A percentile compares a stretch with the other conserved stretches of the same genome.
Evolutionary conservation across 2,329 filamentous ascomycete genomes (phyloP).

Genomic region (Hypomyces rosellus): DNA sequence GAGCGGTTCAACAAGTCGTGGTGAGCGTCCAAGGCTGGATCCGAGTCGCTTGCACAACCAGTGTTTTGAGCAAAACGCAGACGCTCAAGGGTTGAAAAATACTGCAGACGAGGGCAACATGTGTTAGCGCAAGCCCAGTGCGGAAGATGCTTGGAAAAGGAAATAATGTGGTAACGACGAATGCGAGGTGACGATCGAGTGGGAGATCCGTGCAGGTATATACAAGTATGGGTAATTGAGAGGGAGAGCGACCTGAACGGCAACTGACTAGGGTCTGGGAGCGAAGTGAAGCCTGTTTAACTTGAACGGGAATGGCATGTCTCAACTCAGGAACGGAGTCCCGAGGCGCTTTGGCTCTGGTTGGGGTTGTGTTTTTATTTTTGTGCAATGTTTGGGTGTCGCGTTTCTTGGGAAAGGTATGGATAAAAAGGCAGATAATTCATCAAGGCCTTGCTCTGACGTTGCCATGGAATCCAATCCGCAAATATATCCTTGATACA

Average conservation of each 20-base stretch:
- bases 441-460: not conserved
- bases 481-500: not conserved
- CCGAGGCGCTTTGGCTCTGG: slow-evolving; percentile 5
- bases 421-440: too few species aligned
- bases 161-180: not conserved
- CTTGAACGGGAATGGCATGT: slow-evolving; percentile 30
- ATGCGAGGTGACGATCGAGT: not conserved
- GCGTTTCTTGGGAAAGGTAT: too few species aligned
- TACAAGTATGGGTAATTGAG: slow-evolving; percentile 1
- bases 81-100: slow-evolving; percentile 67
- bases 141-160: slow-evolving; percentile 3
- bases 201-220: slow-evolving; percentile 6
- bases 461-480: not conserved
- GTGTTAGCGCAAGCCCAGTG: not conserved
- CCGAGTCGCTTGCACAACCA: slow-evolving; percentile 27
- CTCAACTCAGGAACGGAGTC: slow-evolving; percentile 33
- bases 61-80: slow-evolving; percentile 54
- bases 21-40: slow-evolving; percentile 20
- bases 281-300: slow-evolving; percentile 5
- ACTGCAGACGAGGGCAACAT: slow-evolving; percentile 37
- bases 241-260: slow-evolving; percentile 1
- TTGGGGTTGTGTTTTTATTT: slow-evolving; percentile 3
- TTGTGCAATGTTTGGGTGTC: too few species aligned
- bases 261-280: not conserved
- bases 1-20: slow-evolving; percentile 18